Evolutionary conservation across 306 rosid species (phyloP).

Genomic region (Potentilla sterilis): DNA sequence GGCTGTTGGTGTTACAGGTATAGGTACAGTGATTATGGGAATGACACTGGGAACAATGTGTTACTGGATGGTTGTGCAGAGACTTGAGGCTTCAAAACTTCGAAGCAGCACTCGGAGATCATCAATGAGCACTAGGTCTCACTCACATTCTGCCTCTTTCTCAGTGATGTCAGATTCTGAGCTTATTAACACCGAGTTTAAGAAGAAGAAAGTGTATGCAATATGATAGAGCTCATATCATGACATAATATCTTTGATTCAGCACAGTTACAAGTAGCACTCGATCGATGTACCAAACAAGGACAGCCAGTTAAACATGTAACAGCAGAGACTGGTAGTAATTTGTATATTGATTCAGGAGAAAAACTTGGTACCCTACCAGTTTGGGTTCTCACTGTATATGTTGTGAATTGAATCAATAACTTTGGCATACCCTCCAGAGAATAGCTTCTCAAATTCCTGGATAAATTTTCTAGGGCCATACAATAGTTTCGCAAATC

Average conservation of each 20-base stretch:
- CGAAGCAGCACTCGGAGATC: constrained; percentile 54
- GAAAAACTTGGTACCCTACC: background rate
- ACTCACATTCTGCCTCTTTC: constrained; percentile 44
- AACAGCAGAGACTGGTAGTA: background rate
- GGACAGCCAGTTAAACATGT: background rate
- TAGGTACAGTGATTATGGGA: constrained; percentile 75
- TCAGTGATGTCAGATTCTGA: constrained; percentile 61
- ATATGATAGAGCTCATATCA: constrained; percentile 33
- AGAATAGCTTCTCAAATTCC: background rate
- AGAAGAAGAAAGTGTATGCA: constrained; percentile 63
- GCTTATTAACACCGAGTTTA: constrained; percentile 39
- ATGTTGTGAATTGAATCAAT: background rate
- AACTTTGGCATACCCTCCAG: background rate
- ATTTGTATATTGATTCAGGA: background rate
- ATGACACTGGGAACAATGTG: constrained; percentile 70
- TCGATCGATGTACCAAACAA: background rate
- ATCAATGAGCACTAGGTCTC: constrained; percentile 49
- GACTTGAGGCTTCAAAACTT: constrained; percentile 54
- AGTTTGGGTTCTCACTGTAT: background rate
- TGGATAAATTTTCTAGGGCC: background rate
- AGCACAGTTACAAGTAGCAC: background rate
- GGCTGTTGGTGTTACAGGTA: constrained; percentile 58
- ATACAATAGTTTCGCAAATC: background rate
- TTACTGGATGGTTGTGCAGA: constrained; percentile 63
- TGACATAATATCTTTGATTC: background rate